Conservation (phyloP, 805 yeast species). For the Zygosaccharomyces gambellarensis region DNA sequence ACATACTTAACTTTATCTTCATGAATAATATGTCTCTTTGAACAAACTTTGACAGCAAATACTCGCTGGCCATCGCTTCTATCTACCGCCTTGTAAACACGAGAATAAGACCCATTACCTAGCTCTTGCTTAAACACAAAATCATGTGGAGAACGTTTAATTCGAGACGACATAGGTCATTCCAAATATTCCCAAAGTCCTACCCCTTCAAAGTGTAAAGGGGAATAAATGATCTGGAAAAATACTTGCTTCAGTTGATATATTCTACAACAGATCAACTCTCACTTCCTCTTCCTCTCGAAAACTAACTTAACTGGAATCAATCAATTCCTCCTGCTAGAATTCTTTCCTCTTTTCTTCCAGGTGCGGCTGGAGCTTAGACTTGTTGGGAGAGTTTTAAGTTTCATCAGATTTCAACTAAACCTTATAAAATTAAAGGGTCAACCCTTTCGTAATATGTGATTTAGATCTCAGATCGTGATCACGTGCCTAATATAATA, state of each 20-base stretch:
- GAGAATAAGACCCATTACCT: slow-evolving; percentile 95
- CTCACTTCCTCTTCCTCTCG: not conserved
- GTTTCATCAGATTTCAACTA: not conserved
- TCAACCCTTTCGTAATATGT: not conserved
- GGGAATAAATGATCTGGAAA: not conserved
- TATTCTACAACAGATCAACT: not conserved
- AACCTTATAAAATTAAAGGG: not conserved
- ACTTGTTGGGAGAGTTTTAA: not conserved
- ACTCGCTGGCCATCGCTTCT: slow-evolving; percentile 42
- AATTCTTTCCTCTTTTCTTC: not conserved
- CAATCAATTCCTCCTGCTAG: not conserved
- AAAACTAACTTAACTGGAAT: not conserved
- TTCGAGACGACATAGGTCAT: slow-evolving; percentile 17
- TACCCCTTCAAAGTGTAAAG: not conserved
- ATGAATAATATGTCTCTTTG: slow-evolving; percentile 87
- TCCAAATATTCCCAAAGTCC: slow-evolving; percentile 3
- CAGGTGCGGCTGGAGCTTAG: not conserved
- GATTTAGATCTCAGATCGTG: not conserved
- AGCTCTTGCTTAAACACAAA: slow-evolving; percentile 38
- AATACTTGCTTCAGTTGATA: too few species aligned
- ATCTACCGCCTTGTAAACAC: slow-evolving; percentile 87
- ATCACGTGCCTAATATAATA: too few species aligned
- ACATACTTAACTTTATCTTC: slow-evolving; percentile 95
- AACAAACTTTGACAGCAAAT: slow-evolving; percentile 86
- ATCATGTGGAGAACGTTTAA: slow-evolving; percentile 34